Percentiles rank a stretch among this genome's conserved stretches.
Evolutionary conservation across 2,329 filamentous ascomycete genomes (phyloP).

Genomic region (Alternaria triticimaculans): DNA sequence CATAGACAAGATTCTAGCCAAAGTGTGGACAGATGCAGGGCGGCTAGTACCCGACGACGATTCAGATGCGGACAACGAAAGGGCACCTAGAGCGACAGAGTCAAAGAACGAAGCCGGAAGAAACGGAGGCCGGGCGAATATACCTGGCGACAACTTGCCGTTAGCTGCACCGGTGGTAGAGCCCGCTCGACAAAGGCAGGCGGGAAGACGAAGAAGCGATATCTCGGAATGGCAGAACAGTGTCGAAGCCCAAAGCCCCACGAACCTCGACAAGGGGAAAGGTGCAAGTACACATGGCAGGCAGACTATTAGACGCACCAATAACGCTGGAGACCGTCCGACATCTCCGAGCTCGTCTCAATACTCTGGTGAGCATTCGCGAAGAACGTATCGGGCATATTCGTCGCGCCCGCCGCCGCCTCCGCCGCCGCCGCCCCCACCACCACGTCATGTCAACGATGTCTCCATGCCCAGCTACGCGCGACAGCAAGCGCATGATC

Average conservation of each 20-base stretch:
- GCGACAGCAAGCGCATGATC: neutral
- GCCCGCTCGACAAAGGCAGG: neutral
- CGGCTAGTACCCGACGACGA: neutral
- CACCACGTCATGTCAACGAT: neutral
- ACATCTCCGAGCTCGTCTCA: neutral
- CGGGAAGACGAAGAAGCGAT: neutral
- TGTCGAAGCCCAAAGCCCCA: neutral
- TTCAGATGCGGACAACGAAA: neutral
- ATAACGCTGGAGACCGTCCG: neutral
- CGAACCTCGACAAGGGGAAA: neutral
- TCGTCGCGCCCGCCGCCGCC: neutral
- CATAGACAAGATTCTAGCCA: neutral
- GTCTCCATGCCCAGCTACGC: neutral
- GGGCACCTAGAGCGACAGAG: neutral
- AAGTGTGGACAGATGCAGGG: neutral
- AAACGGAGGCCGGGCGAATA: neutral
- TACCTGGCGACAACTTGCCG: neutral
- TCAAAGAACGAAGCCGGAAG: neutral
- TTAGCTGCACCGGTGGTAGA: neutral
- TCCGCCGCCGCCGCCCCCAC: neutral
- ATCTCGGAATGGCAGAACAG: neutral
- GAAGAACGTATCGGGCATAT: neutral
- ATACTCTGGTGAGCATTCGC: no score
- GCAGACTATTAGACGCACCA: rapidly evolving
- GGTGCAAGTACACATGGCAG: neutral